These are phyloP conservation scores for Linderina pennispora DNA, from an alignment of 192 early-diverging fungal genomes.

Conservation along the genomic window DNA sequence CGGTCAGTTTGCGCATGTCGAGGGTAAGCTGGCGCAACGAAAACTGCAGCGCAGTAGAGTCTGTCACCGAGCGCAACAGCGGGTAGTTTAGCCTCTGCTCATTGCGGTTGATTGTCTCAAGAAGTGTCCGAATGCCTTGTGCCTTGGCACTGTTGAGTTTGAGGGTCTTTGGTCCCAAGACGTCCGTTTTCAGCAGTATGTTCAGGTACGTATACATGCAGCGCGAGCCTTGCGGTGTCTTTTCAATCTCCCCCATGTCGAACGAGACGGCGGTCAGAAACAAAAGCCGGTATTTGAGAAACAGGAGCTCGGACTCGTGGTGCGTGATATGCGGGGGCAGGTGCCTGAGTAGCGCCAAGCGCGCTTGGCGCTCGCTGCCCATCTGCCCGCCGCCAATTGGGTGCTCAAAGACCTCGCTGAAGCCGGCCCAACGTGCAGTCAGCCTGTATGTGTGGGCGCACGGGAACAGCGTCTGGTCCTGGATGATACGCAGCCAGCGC, in stretches of 20 bases:
- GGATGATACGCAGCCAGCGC: constrained; percentile 29
- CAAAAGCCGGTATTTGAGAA: constrained; percentile 32
- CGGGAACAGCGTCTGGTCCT: constrained; percentile 28
- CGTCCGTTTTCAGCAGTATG: constrained; percentile 36
- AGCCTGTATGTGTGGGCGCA: constrained; percentile 23
- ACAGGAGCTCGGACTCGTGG: constrained; percentile 20
- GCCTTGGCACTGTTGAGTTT: constrained; percentile 27
- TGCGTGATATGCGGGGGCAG: constrained; percentile 17
- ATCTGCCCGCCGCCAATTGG: constrained; percentile 9
- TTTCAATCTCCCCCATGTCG: constrained; percentile 30
- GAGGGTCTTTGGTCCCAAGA: constrained; percentile 22
- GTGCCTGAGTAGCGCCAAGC: constrained; percentile 16
- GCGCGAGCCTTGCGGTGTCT: constrained; percentile 14
- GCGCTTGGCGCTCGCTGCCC: constrained; percentile 7
- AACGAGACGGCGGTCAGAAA: constrained; percentile 36
- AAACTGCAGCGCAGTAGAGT: constrained; percentile 30
- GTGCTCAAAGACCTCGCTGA: constrained; percentile 43
- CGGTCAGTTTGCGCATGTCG: constrained; percentile 34
- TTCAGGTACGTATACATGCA: constrained; percentile 37
- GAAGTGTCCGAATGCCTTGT: constrained; percentile 21
- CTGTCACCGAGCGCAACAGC: constrained; percentile 30
- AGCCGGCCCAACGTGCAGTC: constrained; percentile 38
- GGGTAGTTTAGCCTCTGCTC: constrained; percentile 22
- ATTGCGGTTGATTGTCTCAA: constrained; percentile 33
- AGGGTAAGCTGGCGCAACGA: constrained; percentile 26